A percentile compares a stretch with the other conserved stretches of the same genome.
These are phyloP conservation scores for Eucalyptus albens DNA, from an alignment of 345 rosid genomes.

Conservation along the genomic window DNA sequence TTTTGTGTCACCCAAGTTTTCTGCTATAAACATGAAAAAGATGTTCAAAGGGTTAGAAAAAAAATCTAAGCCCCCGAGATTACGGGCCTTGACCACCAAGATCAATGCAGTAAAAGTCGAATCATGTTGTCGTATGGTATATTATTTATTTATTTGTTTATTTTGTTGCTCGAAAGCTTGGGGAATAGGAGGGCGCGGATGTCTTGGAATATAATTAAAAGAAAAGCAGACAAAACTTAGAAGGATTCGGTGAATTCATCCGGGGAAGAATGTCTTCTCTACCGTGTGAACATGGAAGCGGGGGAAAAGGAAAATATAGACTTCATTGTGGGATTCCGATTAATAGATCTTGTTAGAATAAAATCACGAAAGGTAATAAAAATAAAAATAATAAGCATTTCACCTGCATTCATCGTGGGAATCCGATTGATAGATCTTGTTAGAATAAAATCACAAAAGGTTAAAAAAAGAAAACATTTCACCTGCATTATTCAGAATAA, in stretches of 20 bases:
- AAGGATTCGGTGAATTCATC: background rate
- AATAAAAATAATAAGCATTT: too few relatives aligned
- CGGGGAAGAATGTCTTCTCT: background rate
- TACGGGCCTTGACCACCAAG: background rate
- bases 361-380: too few relatives aligned
- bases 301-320: background rate
- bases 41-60: background rate
- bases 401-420: background rate
- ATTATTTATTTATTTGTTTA: background rate
- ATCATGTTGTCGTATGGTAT: background rate
- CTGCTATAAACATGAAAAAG: background rate
- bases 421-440: background rate
- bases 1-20: background rate
- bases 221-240: background rate
- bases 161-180: background rate
- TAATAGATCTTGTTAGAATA: background rate
- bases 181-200: background rate
- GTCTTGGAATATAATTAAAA: background rate
- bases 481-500: background rate
- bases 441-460: background rate
- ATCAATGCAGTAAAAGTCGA: background rate
- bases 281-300: background rate
- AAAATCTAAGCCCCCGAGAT: background rate
- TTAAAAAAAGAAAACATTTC: background rate
- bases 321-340: background rate